Percentiles rank a stretch among this genome's conserved stretches.
Evolutionary conservation across 371 early-diverging fungal genomes (phyloP).

Genomic region (Mortierella sp.): DNA sequence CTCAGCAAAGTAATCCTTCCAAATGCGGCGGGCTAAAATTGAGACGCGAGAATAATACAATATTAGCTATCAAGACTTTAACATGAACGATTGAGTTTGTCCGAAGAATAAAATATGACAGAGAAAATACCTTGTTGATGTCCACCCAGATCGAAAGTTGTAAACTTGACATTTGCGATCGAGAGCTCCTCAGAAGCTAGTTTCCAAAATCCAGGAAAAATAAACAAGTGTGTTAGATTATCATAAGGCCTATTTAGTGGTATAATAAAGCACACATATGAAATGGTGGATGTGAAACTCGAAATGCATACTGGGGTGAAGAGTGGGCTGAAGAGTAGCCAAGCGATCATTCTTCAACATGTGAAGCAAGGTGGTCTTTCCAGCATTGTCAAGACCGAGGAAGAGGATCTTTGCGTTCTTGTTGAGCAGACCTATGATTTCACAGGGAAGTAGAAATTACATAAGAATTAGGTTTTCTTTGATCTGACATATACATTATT

Average conservation of each 20-base stretch:
- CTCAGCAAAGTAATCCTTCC: conserved; percentile 99
- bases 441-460: neutral
- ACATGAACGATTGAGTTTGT: neutral
- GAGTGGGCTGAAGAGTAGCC: conserved; percentile 97
- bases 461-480: neutral
- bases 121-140: conserved; percentile 86
- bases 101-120: neutral
- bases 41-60: neutral
- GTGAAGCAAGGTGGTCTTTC: conserved; percentile 99
- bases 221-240: neutral
- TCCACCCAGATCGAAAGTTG: conserved; percentile 97
- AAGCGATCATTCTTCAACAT: conserved; percentile 99
- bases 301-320: conserved; percentile 93
- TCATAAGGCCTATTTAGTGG: neutral
- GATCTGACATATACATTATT: neutral
- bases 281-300: neutral
- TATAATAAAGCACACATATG: too few relatives aligned
- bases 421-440: conserved; percentile 88
- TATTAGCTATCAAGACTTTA: neutral
- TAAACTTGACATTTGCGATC: conserved; percentile 96
- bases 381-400: conserved; percentile 99
- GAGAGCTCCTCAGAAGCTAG: conserved; percentile 96
- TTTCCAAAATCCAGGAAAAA: neutral
- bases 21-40: conserved; percentile 91
- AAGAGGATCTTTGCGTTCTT: conserved; percentile 99